These are phyloP conservation scores for Sicyos edulis DNA, from an alignment of 306 rosid species.

Conservation along the genomic window DNA sequence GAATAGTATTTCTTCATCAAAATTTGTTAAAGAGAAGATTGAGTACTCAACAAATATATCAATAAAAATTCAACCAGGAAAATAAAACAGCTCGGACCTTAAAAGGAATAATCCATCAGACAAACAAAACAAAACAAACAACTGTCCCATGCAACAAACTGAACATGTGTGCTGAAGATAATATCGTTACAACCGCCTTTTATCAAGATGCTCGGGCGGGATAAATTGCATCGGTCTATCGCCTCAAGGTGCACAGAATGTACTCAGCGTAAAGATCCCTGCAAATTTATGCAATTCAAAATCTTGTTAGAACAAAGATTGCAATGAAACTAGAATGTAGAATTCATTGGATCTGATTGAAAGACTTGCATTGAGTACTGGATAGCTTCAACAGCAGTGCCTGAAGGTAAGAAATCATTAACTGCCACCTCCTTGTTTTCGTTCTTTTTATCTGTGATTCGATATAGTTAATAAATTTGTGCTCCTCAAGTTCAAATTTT, in stretches of 20 bases:
- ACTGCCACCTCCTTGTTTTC: constrained; percentile 98
- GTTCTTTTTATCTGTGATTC: constrained; percentile 72
- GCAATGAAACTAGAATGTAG: constrained; percentile 9
- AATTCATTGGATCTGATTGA: constrained; percentile 15
- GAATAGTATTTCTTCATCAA: too few relatives aligned
- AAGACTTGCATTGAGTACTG: constrained; percentile 39
- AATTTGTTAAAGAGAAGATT: too few relatives aligned
- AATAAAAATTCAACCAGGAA: too few relatives aligned
- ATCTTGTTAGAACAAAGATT: not conserved
- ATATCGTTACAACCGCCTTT: not conserved
- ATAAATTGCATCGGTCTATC: constrained; percentile 28
- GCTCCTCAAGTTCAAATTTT: too few relatives aligned
- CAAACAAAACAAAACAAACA: not conserved
- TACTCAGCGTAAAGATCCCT: constrained; percentile 97
- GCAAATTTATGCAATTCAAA: constrained; percentile 26
- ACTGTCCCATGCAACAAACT: too few relatives aligned
- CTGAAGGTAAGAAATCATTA: constrained; percentile 66
- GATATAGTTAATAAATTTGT: constrained; percentile 30
- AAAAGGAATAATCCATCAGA: not conserved
- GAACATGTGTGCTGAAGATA: not conserved
- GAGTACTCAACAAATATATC: too few relatives aligned
- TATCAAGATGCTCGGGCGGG: constrained; percentile 4
- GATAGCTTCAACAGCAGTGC: constrained; percentile 69
- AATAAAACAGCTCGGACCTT: not conserved
- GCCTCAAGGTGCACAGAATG: constrained; percentile 70